Evolutionary conservation across 495 filamentous ascomycete species (phyloP), one percentile per base, ranked within the genome.

Genomic region (Xylaria bambusicola): DNA sequence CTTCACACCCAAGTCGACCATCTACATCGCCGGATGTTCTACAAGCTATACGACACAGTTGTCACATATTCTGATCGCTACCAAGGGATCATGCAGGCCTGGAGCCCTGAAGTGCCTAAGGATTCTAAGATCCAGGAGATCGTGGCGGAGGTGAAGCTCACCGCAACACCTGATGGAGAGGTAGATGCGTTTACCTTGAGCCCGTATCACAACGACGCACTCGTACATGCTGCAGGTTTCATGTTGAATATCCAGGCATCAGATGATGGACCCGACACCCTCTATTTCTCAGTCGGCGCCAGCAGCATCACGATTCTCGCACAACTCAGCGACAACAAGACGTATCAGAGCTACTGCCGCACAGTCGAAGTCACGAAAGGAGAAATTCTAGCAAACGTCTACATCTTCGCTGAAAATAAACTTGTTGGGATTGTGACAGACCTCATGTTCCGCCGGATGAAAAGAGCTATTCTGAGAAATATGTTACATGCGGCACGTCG

Each of bases 211-310:
- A 86, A 84, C 48, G 86, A 88, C 66, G 81, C 80, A 31, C 63
- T 79, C 36, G 71, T 69, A 5, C 78, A 83, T 57, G 62, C 83
- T 8, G 78, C 80, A 23, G 86, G 86, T 6, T 89, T 89, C 66
- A 78, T 80, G 29, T 79, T 87, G 73, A 88, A 89, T 58, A 86
- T 79, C 58, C 83, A 84, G 62, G 72, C 71, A n/a, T 20, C 24
- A 10, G 77, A 77, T 3, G 80, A 86, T 48, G 79, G 78, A 0
- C 74, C 75, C 42, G 79, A 82, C n/a, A 72, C 79, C 21, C 79
- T 86, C 15, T 88, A 83, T 60, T 78, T 88, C 38, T 84, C 80
- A 52, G 85, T 87, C 57, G 83, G 85, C 1, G 82, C 85, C 78
- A 79, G 84, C 52, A 81, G 79, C 0, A 80, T 88, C 71, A 77